Evolutionary conservation across 2,329 filamentous ascomycete species (phyloP).

Genomic region (Hymenotorrendiella dingleyae): DNA sequence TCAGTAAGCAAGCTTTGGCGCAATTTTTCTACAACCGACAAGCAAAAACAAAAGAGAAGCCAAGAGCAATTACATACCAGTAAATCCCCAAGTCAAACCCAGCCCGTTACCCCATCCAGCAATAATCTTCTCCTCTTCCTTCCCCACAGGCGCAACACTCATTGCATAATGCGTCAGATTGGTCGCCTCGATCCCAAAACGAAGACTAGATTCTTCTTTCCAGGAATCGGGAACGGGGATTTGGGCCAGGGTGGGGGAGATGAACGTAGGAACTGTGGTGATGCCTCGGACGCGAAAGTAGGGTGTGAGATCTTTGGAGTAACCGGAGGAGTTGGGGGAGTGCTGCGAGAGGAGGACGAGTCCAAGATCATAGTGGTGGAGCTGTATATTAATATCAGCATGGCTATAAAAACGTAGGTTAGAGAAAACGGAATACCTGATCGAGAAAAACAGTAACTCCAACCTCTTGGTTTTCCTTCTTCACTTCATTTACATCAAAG

Average conservation of each 20-base stretch:
- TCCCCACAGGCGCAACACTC: slow-evolving; percentile 12
- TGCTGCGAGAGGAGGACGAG: slow-evolving; percentile 6
- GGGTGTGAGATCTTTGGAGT: slow-evolving; percentile 2
- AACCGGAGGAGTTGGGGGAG: neutral
- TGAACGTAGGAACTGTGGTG: slow-evolving; percentile 12
- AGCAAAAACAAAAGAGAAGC: slow-evolving; percentile 23
- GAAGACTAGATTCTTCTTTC: slow-evolving; percentile 6
- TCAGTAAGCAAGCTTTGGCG: neutral
- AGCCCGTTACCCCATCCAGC: slow-evolving; percentile 36
- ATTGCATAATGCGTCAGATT: slow-evolving; percentile 19
- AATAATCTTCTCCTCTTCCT: slow-evolving; percentile 38
- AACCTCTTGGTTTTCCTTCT: slow-evolving; percentile 39
- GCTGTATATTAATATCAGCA: too few species aligned
- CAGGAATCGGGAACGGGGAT: slow-evolving; percentile 8
- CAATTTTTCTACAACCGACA: slow-evolving; percentile 1
- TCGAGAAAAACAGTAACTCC: slow-evolving; percentile 48
- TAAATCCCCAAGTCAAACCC: slow-evolving; percentile 20
- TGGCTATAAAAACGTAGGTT: neutral
- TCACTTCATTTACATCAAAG: slow-evolving; percentile 35
- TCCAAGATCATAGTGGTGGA: slow-evolving; percentile 38
- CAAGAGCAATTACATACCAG: slow-evolving; percentile 9
- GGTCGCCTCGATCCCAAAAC: slow-evolving; percentile 11
- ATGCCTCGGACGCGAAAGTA: slow-evolving; percentile 13
- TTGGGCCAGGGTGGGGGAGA: slow-evolving; percentile 6
- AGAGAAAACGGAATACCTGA: slow-evolving; percentile 8